A percentile compares a stretch with the other conserved stretches of the same genome.
phyloP scores from a whole-genome alignment of 1,284 basidiomycete genomes.

The Trichosporon coremiiforme region DNA sequence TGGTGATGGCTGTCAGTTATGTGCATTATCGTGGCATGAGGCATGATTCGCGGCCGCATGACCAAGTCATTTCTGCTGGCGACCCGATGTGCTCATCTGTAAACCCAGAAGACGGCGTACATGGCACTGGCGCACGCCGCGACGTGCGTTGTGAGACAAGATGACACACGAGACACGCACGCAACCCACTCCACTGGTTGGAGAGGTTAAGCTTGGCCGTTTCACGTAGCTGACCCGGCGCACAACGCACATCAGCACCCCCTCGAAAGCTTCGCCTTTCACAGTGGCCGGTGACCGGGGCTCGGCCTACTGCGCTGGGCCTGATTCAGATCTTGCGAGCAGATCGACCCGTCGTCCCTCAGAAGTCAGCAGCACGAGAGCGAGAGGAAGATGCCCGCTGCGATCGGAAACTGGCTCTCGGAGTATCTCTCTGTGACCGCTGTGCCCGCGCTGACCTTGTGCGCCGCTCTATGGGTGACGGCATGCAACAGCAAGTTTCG shows the following conservation, averaged over 20 bases:
- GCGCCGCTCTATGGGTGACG: neutral
- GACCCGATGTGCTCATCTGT: neutral
- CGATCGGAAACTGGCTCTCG: slow-evolving; percentile 7
- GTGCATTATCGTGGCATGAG: neutral
- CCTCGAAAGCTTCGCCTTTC: neutral
- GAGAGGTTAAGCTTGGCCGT: neutral
- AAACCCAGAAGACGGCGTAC: neutral
- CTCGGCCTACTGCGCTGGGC: neutral
- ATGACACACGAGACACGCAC: slow-evolving; percentile 18
- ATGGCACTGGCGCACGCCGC: neutral
- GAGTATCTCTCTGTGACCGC: slow-evolving; percentile 2
- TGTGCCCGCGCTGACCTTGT: neutral
- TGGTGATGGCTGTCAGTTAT: neutral
- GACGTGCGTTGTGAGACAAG: slow-evolving; percentile 15
- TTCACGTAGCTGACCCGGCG: neutral
- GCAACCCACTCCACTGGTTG: neutral
- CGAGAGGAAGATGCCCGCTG: neutral
- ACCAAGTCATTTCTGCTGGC: neutral
- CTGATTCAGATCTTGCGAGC: neutral
- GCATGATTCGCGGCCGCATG: neutral
- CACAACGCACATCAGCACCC: neutral
- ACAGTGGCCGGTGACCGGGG: neutral
- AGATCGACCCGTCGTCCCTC: neutral
- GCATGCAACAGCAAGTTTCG: neutral
- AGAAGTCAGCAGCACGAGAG: neutral